phyloP scores from a whole-genome alignment of 1,139 yeast species.

The Debaryomyces sp. region DNA sequence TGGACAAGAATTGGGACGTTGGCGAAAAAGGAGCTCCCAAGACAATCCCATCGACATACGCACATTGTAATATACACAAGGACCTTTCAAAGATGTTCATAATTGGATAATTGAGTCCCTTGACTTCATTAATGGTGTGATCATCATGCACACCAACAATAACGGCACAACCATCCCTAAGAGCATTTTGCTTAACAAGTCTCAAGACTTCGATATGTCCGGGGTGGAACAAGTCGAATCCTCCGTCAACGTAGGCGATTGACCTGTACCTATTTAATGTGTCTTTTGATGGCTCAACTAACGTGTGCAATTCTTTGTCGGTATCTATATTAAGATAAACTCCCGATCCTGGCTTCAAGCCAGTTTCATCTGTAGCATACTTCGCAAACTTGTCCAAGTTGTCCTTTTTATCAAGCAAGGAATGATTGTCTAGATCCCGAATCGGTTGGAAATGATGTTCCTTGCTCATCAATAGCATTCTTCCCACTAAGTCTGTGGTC shows the following conservation, averaged over 20 bases:
- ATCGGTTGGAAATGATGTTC: constrained; percentile 56
- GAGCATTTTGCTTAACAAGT: constrained; percentile 42
- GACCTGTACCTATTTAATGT: constrained; percentile 26
- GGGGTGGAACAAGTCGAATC: constrained; percentile 89
- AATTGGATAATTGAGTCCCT: constrained; percentile 75
- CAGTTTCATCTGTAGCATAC: constrained; percentile 73
- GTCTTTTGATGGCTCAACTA: constrained; percentile 38
- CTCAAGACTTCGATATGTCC: constrained; percentile 82
- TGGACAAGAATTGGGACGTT: constrained; percentile 37
- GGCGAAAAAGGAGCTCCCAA: constrained; percentile 69
- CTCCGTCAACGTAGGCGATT: constrained; percentile 74
- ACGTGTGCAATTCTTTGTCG: constrained; percentile 24
- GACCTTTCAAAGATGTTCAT: constrained; percentile 89
- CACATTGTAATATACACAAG: constrained; percentile 85
- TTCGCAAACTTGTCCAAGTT: constrained; percentile 39
- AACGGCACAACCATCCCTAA: constrained; percentile 44
- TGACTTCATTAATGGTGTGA: constrained; percentile 53
- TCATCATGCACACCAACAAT: constrained; percentile 77
- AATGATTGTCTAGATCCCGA: constrained; percentile 24
- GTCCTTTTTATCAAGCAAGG: constrained; percentile 37
- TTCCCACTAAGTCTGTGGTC: constrained; percentile 93
- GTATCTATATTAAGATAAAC: constrained; percentile 50
- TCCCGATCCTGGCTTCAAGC: constrained; percentile 59
- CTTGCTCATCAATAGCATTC: constrained; percentile 70
- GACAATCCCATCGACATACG: constrained; percentile 76